phyloP scores from a whole-genome alignment of 805 yeast genomes.

The Jamesozyma hellenica region DNA sequence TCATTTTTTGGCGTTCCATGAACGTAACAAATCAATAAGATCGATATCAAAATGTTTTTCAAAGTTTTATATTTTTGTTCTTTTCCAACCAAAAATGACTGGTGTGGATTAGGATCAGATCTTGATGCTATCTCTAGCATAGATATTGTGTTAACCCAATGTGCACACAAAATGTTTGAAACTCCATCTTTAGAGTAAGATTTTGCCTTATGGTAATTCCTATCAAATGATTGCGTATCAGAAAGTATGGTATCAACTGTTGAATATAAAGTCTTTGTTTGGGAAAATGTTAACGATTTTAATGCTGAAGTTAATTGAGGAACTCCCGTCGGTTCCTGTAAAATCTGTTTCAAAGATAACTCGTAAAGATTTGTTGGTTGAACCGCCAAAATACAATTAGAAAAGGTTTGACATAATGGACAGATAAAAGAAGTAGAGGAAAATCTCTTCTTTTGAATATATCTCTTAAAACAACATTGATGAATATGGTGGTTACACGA shows the following conservation, averaged over 20 bases:
- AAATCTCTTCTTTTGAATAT: slow-evolving; percentile 49
- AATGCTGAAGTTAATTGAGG: slow-evolving; percentile 8
- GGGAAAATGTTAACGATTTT: slow-evolving; percentile 10
- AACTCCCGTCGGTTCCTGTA: slow-evolving; percentile 6
- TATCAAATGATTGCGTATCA: slow-evolving; percentile 19
- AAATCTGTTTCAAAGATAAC: slow-evolving; percentile 4
- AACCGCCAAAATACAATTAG: slow-evolving; percentile 26
- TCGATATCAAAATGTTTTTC: slow-evolving; percentile 22
- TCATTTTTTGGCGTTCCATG: slow-evolving; percentile 15
- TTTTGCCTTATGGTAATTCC: slow-evolving; percentile 8
- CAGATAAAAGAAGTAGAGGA: slow-evolving; percentile 69
- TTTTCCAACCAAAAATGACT: slow-evolving; percentile 27
- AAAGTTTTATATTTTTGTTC: slow-evolving; percentile 34
- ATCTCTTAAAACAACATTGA: slow-evolving; percentile 60
- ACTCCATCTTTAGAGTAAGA: slow-evolving; percentile 14
- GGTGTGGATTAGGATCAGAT: slow-evolving; percentile 31
- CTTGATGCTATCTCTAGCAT: slow-evolving; percentile 53
- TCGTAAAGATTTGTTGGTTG: slow-evolving; percentile 9
- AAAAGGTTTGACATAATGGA: slow-evolving; percentile 80
- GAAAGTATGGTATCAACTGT: slow-evolving; percentile 12
- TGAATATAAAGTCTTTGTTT: slow-evolving; percentile 10
- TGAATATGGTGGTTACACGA: slow-evolving; percentile 97
- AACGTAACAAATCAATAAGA: slow-evolving; percentile 14
- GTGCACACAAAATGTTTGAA: slow-evolving; percentile 13
- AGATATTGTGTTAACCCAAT: slow-evolving; percentile 33